Conservation (phyloP, 2,329 filamentous ascomycete genomes). For the Aspergillus bombycis region DNA sequence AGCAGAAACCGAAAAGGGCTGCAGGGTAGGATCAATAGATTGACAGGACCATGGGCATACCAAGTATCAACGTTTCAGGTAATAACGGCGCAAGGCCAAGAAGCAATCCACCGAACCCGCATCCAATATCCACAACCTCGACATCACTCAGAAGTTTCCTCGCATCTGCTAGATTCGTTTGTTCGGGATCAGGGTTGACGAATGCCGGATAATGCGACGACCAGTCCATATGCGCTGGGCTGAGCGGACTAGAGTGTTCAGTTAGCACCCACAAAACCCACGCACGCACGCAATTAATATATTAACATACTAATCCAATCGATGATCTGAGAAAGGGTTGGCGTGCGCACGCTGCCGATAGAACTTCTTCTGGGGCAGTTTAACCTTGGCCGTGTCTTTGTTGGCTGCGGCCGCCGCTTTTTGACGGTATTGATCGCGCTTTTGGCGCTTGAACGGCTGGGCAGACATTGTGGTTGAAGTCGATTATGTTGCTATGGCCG, state of each 20-base stretch:
- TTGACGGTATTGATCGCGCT: slow-evolving; percentile 68
- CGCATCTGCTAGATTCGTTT: slow-evolving; percentile 35
- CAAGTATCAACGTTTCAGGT: slow-evolving; percentile 80
- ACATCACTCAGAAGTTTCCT: slow-evolving; percentile 67
- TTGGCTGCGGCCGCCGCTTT: slow-evolving; percentile 41
- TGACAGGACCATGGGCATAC: slow-evolving; percentile 50
- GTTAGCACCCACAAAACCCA: neutral
- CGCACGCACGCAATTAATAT: neutral
- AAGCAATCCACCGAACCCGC: slow-evolving; percentile 89
- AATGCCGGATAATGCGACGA: slow-evolving; percentile 78
- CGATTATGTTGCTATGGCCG: neutral
- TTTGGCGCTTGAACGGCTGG: slow-evolving; percentile 43
- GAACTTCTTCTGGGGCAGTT: slow-evolving; percentile 90
- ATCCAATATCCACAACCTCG: slow-evolving; percentile 94
- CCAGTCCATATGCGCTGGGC: slow-evolving; percentile 90
- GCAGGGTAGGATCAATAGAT: neutral
- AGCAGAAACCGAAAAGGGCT: neutral
- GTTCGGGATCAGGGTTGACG: slow-evolving; percentile 46
- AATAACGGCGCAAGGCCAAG: slow-evolving; percentile 81
- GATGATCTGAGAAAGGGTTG: slow-evolving; percentile 96
- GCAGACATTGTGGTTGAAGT: slow-evolving; percentile 8
- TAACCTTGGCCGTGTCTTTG: slow-evolving; percentile 44
- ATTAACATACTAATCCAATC: slow-evolving; percentile 75
- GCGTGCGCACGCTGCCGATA: slow-evolving; percentile 96
- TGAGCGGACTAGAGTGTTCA: slow-evolving; percentile 64